Evolutionary conservation across 345 rosid species (phyloP).

Genomic region (Reutealis trisperma): DNA sequence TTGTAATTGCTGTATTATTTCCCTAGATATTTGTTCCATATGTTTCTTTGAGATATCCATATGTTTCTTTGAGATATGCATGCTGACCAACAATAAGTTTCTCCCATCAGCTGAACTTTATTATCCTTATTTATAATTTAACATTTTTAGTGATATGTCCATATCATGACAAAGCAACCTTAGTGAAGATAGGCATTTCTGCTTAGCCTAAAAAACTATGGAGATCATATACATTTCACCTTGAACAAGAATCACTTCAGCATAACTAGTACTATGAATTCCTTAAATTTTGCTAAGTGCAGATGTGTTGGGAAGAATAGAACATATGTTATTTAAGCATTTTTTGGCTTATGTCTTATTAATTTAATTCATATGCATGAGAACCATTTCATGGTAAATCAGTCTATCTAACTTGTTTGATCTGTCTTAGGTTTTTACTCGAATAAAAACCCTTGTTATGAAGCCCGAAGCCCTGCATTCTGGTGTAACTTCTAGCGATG

Average conservation of each 20-base stretch:
- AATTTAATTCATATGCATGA: background rate
- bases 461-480: slow-evolving; percentile 61
- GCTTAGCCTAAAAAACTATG: background rate
- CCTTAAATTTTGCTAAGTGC: background rate
- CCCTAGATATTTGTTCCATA: background rate
- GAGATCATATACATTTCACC: background rate
- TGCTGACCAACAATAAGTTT: background rate
- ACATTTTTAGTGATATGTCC: no score
- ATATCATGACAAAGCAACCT: no score
- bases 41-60: background rate
- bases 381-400: background rate
- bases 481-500: slow-evolving; percentile 88
- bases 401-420: background rate
- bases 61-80: background rate
- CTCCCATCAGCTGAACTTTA: no score
- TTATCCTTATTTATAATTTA: no score
- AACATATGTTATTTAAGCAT: background rate
- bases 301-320: background rate
- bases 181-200: background rate
- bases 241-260: background rate
- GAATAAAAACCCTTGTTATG: slow-evolving; percentile 68
- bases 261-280: background rate
- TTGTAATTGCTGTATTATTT: background rate
- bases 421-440: slow-evolving; percentile 57
- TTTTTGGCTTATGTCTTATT: background rate